Evolutionary conservation across 2,329 filamentous ascomycete species (phyloP).

Genomic region (Fusarium sp.): DNA sequence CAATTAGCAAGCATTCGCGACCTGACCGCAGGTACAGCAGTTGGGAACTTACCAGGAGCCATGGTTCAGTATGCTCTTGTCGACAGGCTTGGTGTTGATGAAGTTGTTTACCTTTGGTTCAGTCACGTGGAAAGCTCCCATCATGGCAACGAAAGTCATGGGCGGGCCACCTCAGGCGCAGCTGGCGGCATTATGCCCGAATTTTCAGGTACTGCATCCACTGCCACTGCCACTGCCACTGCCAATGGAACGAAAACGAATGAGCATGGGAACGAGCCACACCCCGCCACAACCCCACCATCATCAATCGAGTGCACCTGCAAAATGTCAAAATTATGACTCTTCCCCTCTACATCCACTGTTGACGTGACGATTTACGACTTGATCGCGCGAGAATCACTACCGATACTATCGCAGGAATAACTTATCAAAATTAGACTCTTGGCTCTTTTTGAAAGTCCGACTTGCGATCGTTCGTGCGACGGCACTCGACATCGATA

Average conservation of each 20-base stretch:
- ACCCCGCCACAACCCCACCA: slow-evolving; percentile 53
- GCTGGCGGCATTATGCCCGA: slow-evolving; percentile 42
- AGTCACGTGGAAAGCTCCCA: slow-evolving; percentile 47
- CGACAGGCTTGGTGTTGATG: slow-evolving; percentile 22
- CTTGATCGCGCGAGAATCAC: slow-evolving; percentile 28
- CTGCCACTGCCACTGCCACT: neutral
- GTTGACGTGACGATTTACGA: slow-evolving; percentile 38
- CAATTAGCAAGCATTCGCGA: slow-evolving; percentile 26
- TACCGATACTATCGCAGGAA: neutral
- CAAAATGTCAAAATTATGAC: slow-evolving; percentile 57
- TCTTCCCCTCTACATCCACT: slow-evolving; percentile 43
- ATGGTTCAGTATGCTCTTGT: slow-evolving; percentile 42
- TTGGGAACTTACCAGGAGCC: slow-evolving; percentile 51
- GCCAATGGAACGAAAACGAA: neutral
- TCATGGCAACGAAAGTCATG: slow-evolving; percentile 23
- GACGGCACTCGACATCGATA: slow-evolving; percentile 38
- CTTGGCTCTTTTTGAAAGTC: slow-evolving; percentile 18
- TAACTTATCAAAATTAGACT: slow-evolving; percentile 7
- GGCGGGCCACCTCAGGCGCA: neutral
- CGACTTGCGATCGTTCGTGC: slow-evolving; percentile 36
- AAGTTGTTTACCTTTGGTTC: slow-evolving; percentile 48
- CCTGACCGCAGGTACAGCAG: neutral
- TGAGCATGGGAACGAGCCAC: slow-evolving; percentile 39
- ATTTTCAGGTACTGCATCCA: slow-evolving; percentile 39
- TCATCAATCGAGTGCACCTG: slow-evolving; percentile 41